phyloP scores from a whole-genome alignment of 345 rosid genomes.

The Heritiera fomes region DNA sequence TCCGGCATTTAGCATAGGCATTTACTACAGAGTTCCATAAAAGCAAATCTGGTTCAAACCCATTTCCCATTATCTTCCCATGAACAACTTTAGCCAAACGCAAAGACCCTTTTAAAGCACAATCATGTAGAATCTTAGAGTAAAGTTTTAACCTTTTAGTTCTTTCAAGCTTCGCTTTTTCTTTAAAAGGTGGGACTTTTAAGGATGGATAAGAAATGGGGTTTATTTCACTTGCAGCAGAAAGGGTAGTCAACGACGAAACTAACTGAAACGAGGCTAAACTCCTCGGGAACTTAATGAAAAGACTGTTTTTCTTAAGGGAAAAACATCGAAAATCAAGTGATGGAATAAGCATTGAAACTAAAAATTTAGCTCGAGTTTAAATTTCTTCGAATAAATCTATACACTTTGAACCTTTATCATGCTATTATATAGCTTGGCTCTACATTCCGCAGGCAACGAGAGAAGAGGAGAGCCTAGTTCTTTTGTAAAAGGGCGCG shows the following conservation, averaged over 20 bases:
- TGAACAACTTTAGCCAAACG: conserved; percentile 34
- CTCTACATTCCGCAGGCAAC: background rate
- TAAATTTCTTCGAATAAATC: background rate
- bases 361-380: background rate
- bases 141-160: conserved; percentile 15
- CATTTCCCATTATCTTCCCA: conserved; percentile 28
- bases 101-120: conserved; percentile 37
- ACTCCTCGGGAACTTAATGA: background rate
- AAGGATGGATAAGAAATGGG: conserved; percentile 6
- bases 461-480: background rate
- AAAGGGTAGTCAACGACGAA: background rate
- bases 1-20: conserved; percentile 39
- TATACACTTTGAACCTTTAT: background rate
- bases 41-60: conserved; percentile 26
- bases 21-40: conserved; percentile 47
- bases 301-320: background rate
- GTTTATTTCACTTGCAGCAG: background rate
- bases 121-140: conserved; percentile 40
- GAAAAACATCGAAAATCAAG: conserved; percentile 7
- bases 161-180: conserved; percentile 1
- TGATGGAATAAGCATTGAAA: conserved; percentile 8
- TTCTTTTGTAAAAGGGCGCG: background rate
- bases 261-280: background rate
- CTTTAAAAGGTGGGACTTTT: background rate
- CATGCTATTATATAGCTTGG: background rate